Base-by-base conservation (phyloP, 768 basidiomycete genomes). In the Mycena capillaripes region DNA sequence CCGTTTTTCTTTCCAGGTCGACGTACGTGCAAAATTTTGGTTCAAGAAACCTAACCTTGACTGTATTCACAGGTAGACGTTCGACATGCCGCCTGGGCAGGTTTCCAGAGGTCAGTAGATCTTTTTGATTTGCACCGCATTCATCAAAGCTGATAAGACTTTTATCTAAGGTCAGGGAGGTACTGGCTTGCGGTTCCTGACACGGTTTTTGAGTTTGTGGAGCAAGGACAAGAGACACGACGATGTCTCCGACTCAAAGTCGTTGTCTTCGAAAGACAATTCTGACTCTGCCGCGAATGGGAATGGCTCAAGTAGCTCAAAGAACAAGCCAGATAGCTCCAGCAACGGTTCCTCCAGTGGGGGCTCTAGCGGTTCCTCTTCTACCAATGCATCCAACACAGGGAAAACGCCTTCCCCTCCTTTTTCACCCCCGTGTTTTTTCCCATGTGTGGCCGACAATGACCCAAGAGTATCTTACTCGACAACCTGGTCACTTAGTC, bases 401-500 rank as follows among this genome's bases (percentile, higher is more conserved):
- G n/a, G 14, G 21, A 52, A 23, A 27, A 29, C 56, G 29, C 34
- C 55, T 2, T 40, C 42, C 4, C 14, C 74, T 25, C 44, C 60
- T 8, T 10, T 12, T 7, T 4, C 55, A 11, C 56, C 56, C 12
- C 60, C 42, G 19, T 72, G 63, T 40, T n/a, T 68, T 36, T 9
- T 36, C 19, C 30, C 42, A 56, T 78, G 77, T 34, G 72, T 77
- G 4, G 77, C 69, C 32, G 82, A 86, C 66, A 85, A 85, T 71
- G 81, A 84, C 68, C 79, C 85, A 8, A 72, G 81, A 59, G 75
- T 86, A 6, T 53, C 70, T 6, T 86, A 86, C 66, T 76, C 74
- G 7, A 83, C 85, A 4, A 70, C 76, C 7, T 87, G 85, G 86
- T 76, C 75, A 21, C 70, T 86, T 21, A 79, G 74, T 38, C 77